Conservation (phyloP, 768 basidiomycete genomes). For the Mycena capillaripes region DNA sequence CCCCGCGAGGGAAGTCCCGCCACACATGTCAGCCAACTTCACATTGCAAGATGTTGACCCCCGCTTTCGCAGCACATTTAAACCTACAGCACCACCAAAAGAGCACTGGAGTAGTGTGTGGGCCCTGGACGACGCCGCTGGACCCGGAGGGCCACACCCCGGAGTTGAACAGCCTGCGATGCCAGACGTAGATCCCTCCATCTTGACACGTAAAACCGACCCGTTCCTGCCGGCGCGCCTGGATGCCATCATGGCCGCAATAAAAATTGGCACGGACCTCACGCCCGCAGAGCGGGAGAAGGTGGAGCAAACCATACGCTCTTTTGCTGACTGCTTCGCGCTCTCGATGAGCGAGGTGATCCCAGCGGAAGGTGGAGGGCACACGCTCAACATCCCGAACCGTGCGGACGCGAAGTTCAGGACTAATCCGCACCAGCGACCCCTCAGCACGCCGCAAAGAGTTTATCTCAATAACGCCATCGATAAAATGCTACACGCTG, state of each 20-base stretch:
- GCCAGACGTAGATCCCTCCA: not conserved
- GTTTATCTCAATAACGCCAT: constrained; percentile 35
- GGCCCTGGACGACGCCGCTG: not conserved
- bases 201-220: constrained; percentile 31
- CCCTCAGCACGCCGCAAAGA: constrained; percentile 39
- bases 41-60: constrained; percentile 1
- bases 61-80: not conserved
- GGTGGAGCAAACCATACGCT: constrained; percentile 40
- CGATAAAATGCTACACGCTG: constrained; percentile 41
- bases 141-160: not conserved
- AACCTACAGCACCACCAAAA: not conserved
- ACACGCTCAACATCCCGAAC: constrained; percentile 38
- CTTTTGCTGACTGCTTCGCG: constrained; percentile 57
- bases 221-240: constrained; percentile 40
- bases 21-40: not conserved
- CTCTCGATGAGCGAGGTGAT: constrained; percentile 49
- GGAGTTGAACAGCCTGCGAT: constrained; percentile 13
- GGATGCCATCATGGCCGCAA: constrained; percentile 22
- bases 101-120: not conserved
- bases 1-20: constrained; percentile 26
- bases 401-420: constrained; percentile 26
- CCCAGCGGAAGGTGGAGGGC: constrained; percentile 35
- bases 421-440: constrained; percentile 34
- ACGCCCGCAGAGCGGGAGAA: not conserved
- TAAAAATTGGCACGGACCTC: constrained; percentile 40